Evolutionary conservation across 495 filamentous ascomycete species (phyloP).

Genomic region (Talaromyces borbonicus): DNA sequence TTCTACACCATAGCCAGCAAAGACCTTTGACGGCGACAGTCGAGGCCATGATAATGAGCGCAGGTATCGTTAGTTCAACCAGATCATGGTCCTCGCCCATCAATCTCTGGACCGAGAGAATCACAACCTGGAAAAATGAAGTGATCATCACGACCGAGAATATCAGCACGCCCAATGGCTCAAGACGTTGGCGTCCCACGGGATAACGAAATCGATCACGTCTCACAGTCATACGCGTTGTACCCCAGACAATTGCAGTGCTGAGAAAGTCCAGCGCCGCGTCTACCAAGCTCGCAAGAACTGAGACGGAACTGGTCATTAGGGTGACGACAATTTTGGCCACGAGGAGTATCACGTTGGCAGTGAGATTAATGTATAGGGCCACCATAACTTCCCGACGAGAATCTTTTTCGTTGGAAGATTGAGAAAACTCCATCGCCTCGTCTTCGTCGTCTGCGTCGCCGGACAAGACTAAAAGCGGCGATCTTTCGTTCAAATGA

Average conservation of each 20-base stretch:
- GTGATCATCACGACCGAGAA: slow-evolving; percentile 82
- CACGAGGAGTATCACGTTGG: slow-evolving; percentile 66
- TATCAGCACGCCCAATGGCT: slow-evolving; percentile 69
- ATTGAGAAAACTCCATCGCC: slow-evolving; percentile 14
- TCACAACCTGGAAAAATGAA: slow-evolving; percentile 74
- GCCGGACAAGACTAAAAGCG: slow-evolving; percentile 39
- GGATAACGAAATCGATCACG: slow-evolving; percentile 78
- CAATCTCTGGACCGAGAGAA: slow-evolving; percentile 63
- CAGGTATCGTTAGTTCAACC: slow-evolving; percentile 60
- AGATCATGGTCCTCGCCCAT: slow-evolving; percentile 52
- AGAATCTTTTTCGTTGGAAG: slow-evolving; percentile 26
- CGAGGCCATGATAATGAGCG: slow-evolving; percentile 69
- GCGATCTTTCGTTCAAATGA: slow-evolving; percentile 58
- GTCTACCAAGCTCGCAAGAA: slow-evolving; percentile 83
- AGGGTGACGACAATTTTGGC: slow-evolving; percentile 74
- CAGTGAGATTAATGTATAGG: slow-evolving; percentile 78
- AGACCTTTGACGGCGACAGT: slow-evolving; percentile 73
- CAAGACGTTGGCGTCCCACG: slow-evolving; percentile 65
- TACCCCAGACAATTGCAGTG: slow-evolving; percentile 79
- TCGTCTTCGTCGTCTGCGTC: slow-evolving; percentile 28
- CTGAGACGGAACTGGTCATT: slow-evolving; percentile 74
- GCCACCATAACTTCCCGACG: slow-evolving; percentile 54
- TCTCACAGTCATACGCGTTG: slow-evolving; percentile 60
- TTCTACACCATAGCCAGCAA: slow-evolving; percentile 87
- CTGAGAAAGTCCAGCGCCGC: slow-evolving; percentile 79